Conservation (phyloP, 768 basidiomycete genomes). For the Leccinellum rugosiceps region DNA sequence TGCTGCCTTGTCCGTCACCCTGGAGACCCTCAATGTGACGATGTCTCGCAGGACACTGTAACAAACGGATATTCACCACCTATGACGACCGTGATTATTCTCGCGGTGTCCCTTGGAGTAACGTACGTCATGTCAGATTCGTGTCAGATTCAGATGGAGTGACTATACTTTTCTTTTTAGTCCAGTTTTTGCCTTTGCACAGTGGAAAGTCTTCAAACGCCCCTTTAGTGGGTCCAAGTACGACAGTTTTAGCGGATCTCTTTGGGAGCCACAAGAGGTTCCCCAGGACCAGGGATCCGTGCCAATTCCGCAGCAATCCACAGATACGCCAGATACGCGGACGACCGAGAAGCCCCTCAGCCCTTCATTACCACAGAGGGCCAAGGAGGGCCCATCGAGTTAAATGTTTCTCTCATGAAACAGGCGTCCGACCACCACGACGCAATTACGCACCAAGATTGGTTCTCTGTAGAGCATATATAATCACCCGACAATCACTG, state of each 20-base stretch:
- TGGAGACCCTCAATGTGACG: background rate
- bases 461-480: slow-evolving; percentile 16
- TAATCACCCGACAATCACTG: slow-evolving; percentile 14
- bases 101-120: slow-evolving; percentile 51
- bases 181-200: slow-evolving; percentile 49
- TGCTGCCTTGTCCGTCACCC: background rate
- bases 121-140: slow-evolving; percentile 42
- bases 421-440: slow-evolving; percentile 1
- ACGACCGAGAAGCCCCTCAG: slow-evolving; percentile 17
- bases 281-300: slow-evolving; percentile 20
- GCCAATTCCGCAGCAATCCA: slow-evolving; percentile 7
- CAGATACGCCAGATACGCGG: slow-evolving; percentile 15
- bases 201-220: slow-evolving; percentile 49
- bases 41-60: slow-evolving; percentile 42
- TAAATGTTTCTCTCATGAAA: slow-evolving; percentile 3
- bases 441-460: slow-evolving; percentile 9
- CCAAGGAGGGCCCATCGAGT: background rate
- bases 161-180: slow-evolving; percentile 27
- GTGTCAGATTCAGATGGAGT: background rate
- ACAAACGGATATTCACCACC: slow-evolving; percentile 49
- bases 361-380: background rate
- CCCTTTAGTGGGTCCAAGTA: slow-evolving; percentile 41
- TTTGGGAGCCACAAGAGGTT: slow-evolving; percentile 24
- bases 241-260: slow-evolving; percentile 23
- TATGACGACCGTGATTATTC: slow-evolving; percentile 44